phyloP scores from a whole-genome alignment of 2,329 filamentous ascomycete species.

The Cladophialophora carrionii region DNA sequence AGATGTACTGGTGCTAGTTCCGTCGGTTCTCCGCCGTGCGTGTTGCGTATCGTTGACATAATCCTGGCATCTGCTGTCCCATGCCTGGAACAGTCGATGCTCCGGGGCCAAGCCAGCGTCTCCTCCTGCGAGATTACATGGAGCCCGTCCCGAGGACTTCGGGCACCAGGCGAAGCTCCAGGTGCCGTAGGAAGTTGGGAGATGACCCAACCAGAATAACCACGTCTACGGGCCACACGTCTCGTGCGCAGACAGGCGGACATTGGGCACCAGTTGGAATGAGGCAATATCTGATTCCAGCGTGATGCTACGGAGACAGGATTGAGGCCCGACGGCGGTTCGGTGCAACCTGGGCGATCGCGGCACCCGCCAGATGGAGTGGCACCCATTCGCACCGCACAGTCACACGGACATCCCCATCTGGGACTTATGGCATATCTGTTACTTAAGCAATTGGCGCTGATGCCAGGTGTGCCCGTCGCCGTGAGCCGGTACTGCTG shows the following conservation, averaged over 20 bases:
- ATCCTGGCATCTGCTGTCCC: background rate
- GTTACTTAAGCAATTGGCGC: background rate
- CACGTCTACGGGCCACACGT: background rate
- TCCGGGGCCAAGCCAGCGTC: constrained; percentile 8
- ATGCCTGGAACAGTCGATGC: constrained; percentile 8
- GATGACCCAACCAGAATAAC: background rate
- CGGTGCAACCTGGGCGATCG: background rate
- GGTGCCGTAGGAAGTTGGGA: background rate
- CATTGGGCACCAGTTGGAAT: background rate
- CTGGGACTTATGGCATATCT: background rate
- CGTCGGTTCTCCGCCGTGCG: background rate
- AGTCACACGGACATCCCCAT: constrained; percentile 19
- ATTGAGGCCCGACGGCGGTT: background rate
- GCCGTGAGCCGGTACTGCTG: background rate
- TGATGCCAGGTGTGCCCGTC: background rate
- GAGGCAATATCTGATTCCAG: background rate
- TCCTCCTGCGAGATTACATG: constrained; percentile 6
- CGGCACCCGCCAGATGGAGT: constrained; percentile 12
- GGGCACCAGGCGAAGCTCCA: background rate
- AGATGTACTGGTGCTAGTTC: background rate
- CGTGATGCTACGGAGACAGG: background rate
- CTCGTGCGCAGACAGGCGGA: background rate
- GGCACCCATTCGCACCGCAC: background rate
- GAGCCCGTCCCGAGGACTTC: too few species aligned
- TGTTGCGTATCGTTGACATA: background rate